Conservation (phyloP, 2,329 filamentous ascomycete species). For the Pseudogymnoascus verrucosus region DNA sequence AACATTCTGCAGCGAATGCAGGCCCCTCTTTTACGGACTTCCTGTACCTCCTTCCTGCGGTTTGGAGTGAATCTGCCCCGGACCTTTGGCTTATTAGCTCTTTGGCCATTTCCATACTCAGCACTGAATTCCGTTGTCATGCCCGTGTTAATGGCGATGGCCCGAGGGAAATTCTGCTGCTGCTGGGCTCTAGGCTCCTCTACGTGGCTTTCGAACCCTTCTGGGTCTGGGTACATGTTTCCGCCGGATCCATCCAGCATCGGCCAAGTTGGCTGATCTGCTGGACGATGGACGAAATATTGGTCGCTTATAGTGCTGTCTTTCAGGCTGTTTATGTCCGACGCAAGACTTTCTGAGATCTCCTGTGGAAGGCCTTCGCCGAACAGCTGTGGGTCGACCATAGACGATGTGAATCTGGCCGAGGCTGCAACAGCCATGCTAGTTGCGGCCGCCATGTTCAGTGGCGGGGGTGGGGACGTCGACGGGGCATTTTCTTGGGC, state of each 20-base stretch:
- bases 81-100: slow-evolving; percentile 34
- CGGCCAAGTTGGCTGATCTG: slow-evolving; percentile 22
- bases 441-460: slow-evolving; percentile 23
- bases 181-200: slow-evolving; percentile 12
- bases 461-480: slow-evolving; percentile 18
- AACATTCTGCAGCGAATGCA: slow-evolving; percentile 60
- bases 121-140: slow-evolving; percentile 27
- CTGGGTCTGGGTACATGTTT: slow-evolving; percentile 18
- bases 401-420: slow-evolving; percentile 22
- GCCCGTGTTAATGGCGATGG: slow-evolving; percentile 19
- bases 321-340: slow-evolving; percentile 19
- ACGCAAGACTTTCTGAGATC: slow-evolving; percentile 14
- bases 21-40: slow-evolving; percentile 56
- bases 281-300: slow-evolving; percentile 15
- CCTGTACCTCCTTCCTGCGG: slow-evolving; percentile 57
- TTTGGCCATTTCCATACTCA: slow-evolving; percentile 26
- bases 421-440: slow-evolving; percentile 22
- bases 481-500: slow-evolving; percentile 19
- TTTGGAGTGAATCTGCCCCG: slow-evolving; percentile 49
- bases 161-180: slow-evolving; percentile 14
- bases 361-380: slow-evolving; percentile 15
- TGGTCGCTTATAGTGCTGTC: slow-evolving; percentile 12
- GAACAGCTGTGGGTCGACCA: slow-evolving; percentile 29
- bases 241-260: slow-evolving; percentile 21
- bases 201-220: slow-evolving; percentile 11